Percentiles rank a stretch among this genome's conserved stretches.
Conservation (phyloP, 371 early-diverging fungal genomes). For the Blakeslea trispora region DNA sequence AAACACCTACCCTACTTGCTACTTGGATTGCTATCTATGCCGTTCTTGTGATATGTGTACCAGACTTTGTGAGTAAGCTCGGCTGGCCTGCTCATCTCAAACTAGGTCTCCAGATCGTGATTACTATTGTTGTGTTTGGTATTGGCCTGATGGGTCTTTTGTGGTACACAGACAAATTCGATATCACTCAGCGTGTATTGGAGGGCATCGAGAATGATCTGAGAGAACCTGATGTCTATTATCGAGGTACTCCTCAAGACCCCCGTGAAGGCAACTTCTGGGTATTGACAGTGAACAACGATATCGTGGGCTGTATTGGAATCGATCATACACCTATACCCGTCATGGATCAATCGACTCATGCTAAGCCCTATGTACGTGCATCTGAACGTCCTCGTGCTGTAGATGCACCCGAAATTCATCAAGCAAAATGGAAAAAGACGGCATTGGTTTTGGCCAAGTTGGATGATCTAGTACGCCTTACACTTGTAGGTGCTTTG, state of each 20-base stretch:
- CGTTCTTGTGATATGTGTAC: conserved; percentile 17
- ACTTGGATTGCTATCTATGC: conserved; percentile 29
- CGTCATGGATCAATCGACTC: conserved; percentile 19
- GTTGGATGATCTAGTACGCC: conserved; percentile 39
- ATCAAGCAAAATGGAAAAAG: conserved; percentile 35
- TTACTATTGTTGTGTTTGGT: conserved; percentile 28
- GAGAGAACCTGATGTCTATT: conserved; percentile 36
- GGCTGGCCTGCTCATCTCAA: conserved; percentile 22
- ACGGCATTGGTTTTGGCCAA: conserved; percentile 30
- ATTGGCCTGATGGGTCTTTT: conserved; percentile 30
- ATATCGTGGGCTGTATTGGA: conserved; percentile 48
- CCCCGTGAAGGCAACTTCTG: conserved; percentile 44
- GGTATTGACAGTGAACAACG: conserved; percentile 49
- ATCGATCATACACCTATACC: conserved; percentile 30
- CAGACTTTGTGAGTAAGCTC: conserved; percentile 8
- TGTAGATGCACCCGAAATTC: conserved; percentile 29
- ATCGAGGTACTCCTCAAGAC: conserved; percentile 32
- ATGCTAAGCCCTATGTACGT: conserved; percentile 6
- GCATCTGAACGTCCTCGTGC: conserved; percentile 30
- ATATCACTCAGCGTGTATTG: conserved; percentile 31
- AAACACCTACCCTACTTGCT: conserved; percentile 28
- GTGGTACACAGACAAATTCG: conserved; percentile 44
- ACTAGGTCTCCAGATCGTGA: conserved; percentile 16
- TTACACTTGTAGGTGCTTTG: conserved; percentile 18
- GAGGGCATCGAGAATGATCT: conserved; percentile 46